Percentiles rank a stretch among this genome's conserved stretches.
Evolutionary conservation across 129 eudicot genomes (phyloP).

Genomic region (Kitagawia praeruptora): DNA sequence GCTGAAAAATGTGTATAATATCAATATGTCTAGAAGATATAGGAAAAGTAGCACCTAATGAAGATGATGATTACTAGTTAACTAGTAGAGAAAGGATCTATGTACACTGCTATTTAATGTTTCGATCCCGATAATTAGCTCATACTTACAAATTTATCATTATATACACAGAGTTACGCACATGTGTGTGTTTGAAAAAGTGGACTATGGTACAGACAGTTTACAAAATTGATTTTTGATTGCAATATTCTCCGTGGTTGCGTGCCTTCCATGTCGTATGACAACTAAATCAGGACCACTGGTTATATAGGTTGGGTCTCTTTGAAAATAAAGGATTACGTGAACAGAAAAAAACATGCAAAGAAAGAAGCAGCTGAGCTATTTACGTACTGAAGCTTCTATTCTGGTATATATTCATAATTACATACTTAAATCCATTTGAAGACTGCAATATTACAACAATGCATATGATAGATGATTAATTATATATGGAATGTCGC

Average conservation of each 20-base stretch:
- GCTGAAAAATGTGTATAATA: not conserved
- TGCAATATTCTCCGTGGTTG: not conserved
- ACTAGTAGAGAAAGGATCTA: no score
- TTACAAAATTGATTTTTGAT: not conserved
- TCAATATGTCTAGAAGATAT: not conserved
- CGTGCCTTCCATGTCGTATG: not conserved
- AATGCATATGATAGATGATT: not conserved
- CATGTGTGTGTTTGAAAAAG: not conserved
- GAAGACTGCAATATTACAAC: not conserved
- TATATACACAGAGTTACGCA: not conserved
- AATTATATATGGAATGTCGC: no score
- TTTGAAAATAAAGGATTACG: constrained; percentile 1
- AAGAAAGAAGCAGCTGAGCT: not conserved
- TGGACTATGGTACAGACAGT: not conserved
- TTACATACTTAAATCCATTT: not conserved
- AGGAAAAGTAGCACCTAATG: not conserved
- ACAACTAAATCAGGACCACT: not conserved
- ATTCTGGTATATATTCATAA: not conserved
- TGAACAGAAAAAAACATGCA: constrained; percentile 1
- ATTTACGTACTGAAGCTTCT: not conserved
- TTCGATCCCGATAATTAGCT: no score
- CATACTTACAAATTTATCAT: no score
- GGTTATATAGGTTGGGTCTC: not conserved
- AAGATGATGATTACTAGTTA: no score
- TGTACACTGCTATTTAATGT: not conserved